Evolutionary conservation across 208 protist genomes (phyloP), one percentile per base, ranked within the genome.

Genomic region (Acanthamoeba castellanii): DNA sequence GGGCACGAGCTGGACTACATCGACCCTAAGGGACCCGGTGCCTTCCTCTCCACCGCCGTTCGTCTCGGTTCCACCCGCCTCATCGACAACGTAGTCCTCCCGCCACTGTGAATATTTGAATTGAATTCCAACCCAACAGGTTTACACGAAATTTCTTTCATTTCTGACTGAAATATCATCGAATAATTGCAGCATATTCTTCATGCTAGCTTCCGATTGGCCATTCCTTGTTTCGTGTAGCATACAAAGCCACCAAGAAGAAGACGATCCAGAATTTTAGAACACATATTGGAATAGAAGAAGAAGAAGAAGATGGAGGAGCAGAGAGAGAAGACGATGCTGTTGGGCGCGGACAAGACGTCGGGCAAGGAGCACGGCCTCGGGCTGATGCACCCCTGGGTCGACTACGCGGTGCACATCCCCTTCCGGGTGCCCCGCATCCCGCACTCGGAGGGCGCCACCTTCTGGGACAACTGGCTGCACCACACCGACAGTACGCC

Each of bases 11-110:
- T 93, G 22, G 88, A 47, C 14, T 6, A 93, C 7, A 32, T 78
- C 45, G 61, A 66, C 25, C n/a, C 37, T 57, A 30, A 52, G n/a
- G 81, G 32, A 22, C n/a, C 42, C 11, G 81, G 81, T 55, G 88
- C 66, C 45, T 76, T 93, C 25, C 64, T 93, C n/a, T 81, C 88
- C 22, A 16, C 30, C 22, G 88, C 88, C 66, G 61, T 78, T 18
- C 59, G 50, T 8, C 59, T 93, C 32, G 88, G 88, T 13, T 57
- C 42, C n/a, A 93, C 88, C 11, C 88, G 88, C 27, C 88, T 93
- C 59, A 93, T 93, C 59, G 88, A 93, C 88, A 93, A 93, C 66
- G 66, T 93, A 0, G 47, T 93, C 27, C 66, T 93, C 16, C 81
- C 81, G 0, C 81, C 81, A 2, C n/a, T 55, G 7, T 55, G 37